Evolutionary conservation across 208 protist genomes (phyloP).

Genomic region (Acanthamoeba triangularis): DNA sequence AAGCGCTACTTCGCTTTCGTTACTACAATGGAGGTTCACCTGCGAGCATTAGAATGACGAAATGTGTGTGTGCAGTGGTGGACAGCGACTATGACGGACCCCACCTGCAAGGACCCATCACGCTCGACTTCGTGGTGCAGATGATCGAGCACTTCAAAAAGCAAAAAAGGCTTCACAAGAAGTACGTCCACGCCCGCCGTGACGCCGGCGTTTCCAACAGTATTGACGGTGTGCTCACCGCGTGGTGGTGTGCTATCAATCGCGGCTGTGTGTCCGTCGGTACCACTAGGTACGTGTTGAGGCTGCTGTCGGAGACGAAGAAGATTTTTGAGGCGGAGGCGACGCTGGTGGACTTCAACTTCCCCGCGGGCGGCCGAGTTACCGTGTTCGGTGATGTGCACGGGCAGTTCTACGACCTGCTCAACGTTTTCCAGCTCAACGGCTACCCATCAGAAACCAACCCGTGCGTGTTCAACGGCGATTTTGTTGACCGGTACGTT

Average conservation of each 20-base stretch:
- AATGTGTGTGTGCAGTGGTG: slow-evolving; percentile 62
- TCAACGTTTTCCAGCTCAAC: slow-evolving; percentile 97
- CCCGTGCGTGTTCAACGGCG: slow-evolving; percentile 97
- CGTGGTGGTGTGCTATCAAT: background rate
- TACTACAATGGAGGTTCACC: too few relatives aligned
- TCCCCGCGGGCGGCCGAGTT: slow-evolving; percentile 86
- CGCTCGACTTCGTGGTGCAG: slow-evolving; percentile 88
- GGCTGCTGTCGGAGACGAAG: slow-evolving; percentile 84
- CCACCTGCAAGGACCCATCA: slow-evolving; percentile 87
- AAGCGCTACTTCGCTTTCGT: background rate
- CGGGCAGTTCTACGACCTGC: slow-evolving; percentile 98
- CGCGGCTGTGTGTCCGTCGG: background rate
- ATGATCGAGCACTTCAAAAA: slow-evolving; percentile 86
- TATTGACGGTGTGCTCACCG: background rate
- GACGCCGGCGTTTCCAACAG: too few relatives aligned
- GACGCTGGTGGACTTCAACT: slow-evolving; percentile 91
- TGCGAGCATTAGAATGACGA: too few relatives aligned
- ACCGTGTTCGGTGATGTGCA: slow-evolving; percentile 99
- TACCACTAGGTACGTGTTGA: slow-evolving; percentile 78
- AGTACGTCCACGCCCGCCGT: slow-evolving; percentile 75
- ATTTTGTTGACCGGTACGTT: slow-evolving; percentile 83
- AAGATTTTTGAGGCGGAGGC: slow-evolving; percentile 80
- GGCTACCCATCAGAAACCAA: slow-evolving; percentile 92
- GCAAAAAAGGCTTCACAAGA: slow-evolving; percentile 89
- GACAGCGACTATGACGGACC: slow-evolving; percentile 82